phyloP scores from a whole-genome alignment of 177 flowering plant genomes.

The Vitis hybrid region DNA sequence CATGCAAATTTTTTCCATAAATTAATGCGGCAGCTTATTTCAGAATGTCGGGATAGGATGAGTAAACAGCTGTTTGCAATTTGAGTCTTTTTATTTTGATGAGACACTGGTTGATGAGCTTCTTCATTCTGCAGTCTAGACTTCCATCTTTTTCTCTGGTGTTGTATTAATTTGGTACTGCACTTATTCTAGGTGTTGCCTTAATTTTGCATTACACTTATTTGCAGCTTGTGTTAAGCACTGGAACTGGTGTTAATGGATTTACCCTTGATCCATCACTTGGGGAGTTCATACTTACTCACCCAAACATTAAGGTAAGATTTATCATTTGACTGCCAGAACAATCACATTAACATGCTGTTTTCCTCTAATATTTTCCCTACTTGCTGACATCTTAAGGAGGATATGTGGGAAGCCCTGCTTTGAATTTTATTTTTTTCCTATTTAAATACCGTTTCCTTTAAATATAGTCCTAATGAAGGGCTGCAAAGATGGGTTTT shows the following conservation, averaged over 20 bases:
- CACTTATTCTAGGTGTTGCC: background rate
- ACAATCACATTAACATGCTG: slow-evolving; percentile 17
- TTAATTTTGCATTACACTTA: background rate
- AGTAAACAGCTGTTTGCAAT: background rate
- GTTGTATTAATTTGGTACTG: background rate
- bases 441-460: background rate
- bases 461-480: background rate
- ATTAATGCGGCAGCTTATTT: background rate
- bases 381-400: background rate
- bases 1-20: background rate
- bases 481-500: background rate
- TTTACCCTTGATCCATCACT: slow-evolving; percentile 98
- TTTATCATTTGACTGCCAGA: background rate
- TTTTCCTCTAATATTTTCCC: background rate
- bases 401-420: background rate
- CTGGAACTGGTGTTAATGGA: slow-evolving; percentile 93
- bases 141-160: background rate
- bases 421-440: background rate
- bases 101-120: background rate
- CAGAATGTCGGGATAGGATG: background rate
- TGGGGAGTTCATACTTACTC: slow-evolving; percentile 97
- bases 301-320: slow-evolving; percentile 85
- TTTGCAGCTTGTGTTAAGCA: slow-evolving; percentile 85
- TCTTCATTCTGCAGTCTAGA: background rate
- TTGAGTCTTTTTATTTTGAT: background rate